Evolutionary conservation across 2,329 filamentous ascomycete species (phyloP).

Genomic region (Neobulgaria alba): DNA sequence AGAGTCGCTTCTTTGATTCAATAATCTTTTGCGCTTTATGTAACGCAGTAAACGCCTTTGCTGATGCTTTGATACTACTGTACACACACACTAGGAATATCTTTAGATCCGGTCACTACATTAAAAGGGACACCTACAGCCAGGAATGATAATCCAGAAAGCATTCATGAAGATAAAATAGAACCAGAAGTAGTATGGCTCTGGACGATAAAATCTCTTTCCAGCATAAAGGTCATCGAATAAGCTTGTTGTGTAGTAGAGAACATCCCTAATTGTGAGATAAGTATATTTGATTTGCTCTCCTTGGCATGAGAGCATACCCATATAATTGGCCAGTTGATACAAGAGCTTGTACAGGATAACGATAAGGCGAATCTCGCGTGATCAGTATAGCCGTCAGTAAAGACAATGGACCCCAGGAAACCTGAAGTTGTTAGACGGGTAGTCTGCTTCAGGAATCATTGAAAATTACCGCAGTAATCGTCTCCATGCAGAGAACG

Average conservation of each 20-base stretch:
- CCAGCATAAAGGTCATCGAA: constrained; percentile 39
- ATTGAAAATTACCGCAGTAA: constrained; percentile 35
- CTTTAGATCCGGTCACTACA: too few relatives aligned
- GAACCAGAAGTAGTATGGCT: constrained; percentile 53
- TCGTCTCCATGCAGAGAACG: constrained; percentile 46
- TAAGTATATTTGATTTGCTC: not conserved
- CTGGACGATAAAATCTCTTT: constrained; percentile 46
- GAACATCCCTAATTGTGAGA: constrained; percentile 4
- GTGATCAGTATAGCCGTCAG: constrained; percentile 39
- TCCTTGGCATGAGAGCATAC: constrained; percentile 36
- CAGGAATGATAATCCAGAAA: constrained; percentile 50
- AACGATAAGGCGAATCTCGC: constrained; percentile 34
- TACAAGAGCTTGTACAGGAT: constrained; percentile 39
- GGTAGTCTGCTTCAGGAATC: not conserved
- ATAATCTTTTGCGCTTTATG: constrained; percentile 7
- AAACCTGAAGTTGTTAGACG: constrained; percentile 31
- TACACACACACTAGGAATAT: constrained; percentile 21
- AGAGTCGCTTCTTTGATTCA: constrained; percentile 12
- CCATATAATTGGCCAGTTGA: constrained; percentile 37
- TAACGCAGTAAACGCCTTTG: constrained; percentile 14
- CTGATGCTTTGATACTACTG: constrained; percentile 19
- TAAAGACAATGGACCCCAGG: constrained; percentile 52
- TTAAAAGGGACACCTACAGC: not conserved
- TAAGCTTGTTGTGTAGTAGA: constrained; percentile 53
- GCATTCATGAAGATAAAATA: constrained; percentile 55